Base-by-base conservation (phyloP, 2,329 filamentous ascomycete species). In the Podosphaera fusca region DNA sequence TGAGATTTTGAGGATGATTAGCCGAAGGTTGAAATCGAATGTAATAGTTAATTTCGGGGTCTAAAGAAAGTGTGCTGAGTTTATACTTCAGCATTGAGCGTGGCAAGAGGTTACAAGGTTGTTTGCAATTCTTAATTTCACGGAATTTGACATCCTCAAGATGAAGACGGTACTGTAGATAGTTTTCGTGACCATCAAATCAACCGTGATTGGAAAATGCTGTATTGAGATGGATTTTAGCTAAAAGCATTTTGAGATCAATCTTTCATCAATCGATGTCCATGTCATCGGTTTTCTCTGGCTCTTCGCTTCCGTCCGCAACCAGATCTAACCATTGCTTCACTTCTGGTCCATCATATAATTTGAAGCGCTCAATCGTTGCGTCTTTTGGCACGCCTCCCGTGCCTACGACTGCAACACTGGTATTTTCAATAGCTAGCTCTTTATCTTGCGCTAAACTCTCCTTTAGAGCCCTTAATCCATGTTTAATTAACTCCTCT, bases 401-500 rank as follows among this genome's bases (percentile, higher is more conserved):
- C 54, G 80, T 64, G 8, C 89, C 89, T 30, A 89, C 85, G 60
- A 95, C 76, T 42, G 86, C 89, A 56, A 98, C 79, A 64, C 87
- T 95, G 57, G 89, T 95, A 74, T 98, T 98, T 70, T 96, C 92
- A 46, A 95, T 80, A 57, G 90, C 96, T 69, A 98, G 74, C 77
- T 96, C 89, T 75, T 94, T 94, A 72, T 98, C 92, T 78, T 96
- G 90, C 58, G 86, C 85, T 69, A 98, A 74, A 64, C 85, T 94
- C 76, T 98, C 92, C 77, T 95, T 95, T 68, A 98, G 75, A 55
- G 92, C 90, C 68, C 80, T 79, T 67, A 98, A 74, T 36, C 90
- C 92, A 73, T 98, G 92, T 71, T 81, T 81, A 65, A 98, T 82
- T 67, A 98, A 74, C 71, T 94, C 86, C 67, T 95, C 90, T 65